Base-by-base conservation (phyloP, 192 early-diverging fungal species). In the Dissophora globulifera region DNA sequence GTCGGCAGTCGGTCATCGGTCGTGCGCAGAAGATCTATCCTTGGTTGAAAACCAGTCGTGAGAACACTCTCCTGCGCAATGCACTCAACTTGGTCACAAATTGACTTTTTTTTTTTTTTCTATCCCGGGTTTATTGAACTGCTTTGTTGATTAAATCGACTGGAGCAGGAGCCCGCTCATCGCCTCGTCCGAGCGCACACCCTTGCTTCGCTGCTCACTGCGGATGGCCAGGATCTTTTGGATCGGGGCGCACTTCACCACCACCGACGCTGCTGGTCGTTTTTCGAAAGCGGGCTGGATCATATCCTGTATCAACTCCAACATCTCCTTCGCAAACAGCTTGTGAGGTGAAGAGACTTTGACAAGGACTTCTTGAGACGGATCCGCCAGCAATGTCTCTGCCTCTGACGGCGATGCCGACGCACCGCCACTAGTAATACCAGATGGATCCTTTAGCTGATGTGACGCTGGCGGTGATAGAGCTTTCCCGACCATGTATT, bases 111-210 rank as follows among this genome's bases (percentile, higher is more conserved):
- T n/a, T n/a, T n/a, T n/a, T n/a, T n/a, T n/a, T n/a, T n/a, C n/a
- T n/a, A n/a, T n/a, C n/a, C n/a, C n/a, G n/a, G n/a, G n/a, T n/a
- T n/a, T n/a, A n/a, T n/a, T n/a, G 13, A 13, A 38, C 35, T 6
- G 35, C 35, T 38, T 9, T 38, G 13, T 6, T 13, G 13, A 38
- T 29, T 57, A 76, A 15, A 76, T 46, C 10, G 72, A 76, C 52
- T 76, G 72, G 17, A 76, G 46, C 4, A 76, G 45, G 1, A 76
- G 58, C 1, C 72, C 72, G 2, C 45, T 49, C 72, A 76, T 76
- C 20, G 72, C 72, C n/a, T 64, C 63, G n/a, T 76, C 64, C 4
- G 40, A 17, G 6, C 61, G 50, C 9, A 45, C 20, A 8, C 55
- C 58, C 10, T 32, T 51, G 40, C 46, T 51, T 27, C 25, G 3